These are phyloP conservation scores for Sporothrix curviconia DNA, from an alignment of 2,329 filamentous ascomycete genomes.

Conservation along the genomic window DNA sequence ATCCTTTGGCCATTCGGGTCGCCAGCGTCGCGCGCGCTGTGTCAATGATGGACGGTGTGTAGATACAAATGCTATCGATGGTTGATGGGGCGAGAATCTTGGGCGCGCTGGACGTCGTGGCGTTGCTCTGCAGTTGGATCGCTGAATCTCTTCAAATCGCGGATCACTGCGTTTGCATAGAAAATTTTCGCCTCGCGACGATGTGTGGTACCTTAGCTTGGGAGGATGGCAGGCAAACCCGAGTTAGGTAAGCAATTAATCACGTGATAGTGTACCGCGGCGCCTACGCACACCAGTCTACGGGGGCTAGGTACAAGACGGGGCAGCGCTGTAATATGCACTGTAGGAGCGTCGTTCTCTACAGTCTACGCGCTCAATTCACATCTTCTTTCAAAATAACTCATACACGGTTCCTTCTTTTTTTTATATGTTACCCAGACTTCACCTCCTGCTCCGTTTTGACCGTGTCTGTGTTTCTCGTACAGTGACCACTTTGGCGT, in stretches of 20 bases:
- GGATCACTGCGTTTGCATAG: too few relatives aligned
- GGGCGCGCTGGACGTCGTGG: too few relatives aligned
- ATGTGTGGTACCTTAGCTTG: neutral
- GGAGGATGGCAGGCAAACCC: neutral
- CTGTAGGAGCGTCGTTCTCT: neutral
- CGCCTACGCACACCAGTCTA: too few relatives aligned
- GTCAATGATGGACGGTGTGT: neutral
- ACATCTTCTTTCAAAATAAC: neutral
- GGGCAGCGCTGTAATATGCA: neutral
- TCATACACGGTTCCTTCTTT: neutral
- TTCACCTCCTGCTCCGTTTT: neutral
- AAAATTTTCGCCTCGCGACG: conserved; percentile 14
- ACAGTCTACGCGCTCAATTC: neutral
- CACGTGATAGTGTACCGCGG: neutral
- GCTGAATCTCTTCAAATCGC: too few relatives aligned
- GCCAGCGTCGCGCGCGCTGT: conserved; percentile 11
- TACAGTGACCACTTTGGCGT: too few relatives aligned
- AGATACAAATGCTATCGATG: neutral
- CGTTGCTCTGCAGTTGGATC: too few relatives aligned
- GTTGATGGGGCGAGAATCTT: neutral
- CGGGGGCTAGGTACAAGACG: neutral
- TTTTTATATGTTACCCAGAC: too few relatives aligned
- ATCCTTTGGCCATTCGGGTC: conserved; percentile 12
- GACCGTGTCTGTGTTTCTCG: neutral
- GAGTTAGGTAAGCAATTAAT: neutral